Conservation (phyloP, 2,329 filamentous ascomycete species). For the Colletotrichum sp. region DNA sequence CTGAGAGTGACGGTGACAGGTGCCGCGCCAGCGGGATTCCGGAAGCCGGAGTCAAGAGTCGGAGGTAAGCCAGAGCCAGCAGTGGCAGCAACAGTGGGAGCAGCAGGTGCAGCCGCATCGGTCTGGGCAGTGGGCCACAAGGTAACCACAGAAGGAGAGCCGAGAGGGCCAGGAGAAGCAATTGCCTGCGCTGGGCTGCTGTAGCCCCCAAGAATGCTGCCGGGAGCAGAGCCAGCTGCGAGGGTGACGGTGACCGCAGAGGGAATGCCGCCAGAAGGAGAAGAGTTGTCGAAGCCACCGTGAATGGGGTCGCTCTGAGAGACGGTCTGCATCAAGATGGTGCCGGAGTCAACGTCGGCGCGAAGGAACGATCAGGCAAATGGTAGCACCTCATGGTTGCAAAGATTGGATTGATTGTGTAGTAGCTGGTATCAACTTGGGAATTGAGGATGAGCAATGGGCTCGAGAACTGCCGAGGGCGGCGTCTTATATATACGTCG, state of each 20-base stretch:
- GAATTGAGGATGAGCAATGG: too few relatives aligned
- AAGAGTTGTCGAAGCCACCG: too few relatives aligned
- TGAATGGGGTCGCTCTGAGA: too few relatives aligned
- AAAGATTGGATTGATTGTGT: too few relatives aligned
- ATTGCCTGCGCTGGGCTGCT: background rate
- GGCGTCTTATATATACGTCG: too few relatives aligned
- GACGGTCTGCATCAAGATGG: background rate
- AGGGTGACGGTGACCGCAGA: background rate
- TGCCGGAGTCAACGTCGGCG: background rate
- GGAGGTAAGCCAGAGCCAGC: background rate
- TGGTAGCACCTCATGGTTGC: background rate
- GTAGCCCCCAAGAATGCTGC: slow-evolving; percentile 1
- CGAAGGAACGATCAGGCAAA: background rate
- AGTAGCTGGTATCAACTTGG: too few relatives aligned
- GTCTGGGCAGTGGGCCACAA: background rate
- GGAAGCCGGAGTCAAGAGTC: background rate
- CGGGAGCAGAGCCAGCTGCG: background rate
- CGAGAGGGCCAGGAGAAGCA: background rate
- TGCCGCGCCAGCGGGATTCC: background rate
- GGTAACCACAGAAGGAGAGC: background rate
- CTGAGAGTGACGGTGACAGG: background rate
- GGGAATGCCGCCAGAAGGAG: too few relatives aligned
- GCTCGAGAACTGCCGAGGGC: too few relatives aligned
- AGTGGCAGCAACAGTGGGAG: background rate
- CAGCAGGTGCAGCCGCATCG: background rate